Base-by-base conservation (phyloP, 2,329 filamentous ascomycete species). In the Spiromastix sp. region DNA sequence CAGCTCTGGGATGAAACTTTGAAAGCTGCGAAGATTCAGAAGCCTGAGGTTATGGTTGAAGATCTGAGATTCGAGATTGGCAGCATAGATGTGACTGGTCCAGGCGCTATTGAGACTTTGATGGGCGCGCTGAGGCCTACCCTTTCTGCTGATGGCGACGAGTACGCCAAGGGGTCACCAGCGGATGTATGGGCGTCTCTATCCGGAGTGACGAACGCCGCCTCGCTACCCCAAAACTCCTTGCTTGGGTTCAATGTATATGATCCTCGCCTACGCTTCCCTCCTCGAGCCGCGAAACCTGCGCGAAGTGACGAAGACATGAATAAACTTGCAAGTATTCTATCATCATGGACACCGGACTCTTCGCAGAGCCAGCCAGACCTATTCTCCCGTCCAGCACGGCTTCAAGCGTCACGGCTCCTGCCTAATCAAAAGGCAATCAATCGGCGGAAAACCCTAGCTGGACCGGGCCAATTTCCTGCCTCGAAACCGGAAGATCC, bases 181-280 rank as follows among this genome's bases (percentile, higher is more conserved):
- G 56, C 61, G 37, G 40, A 47, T 37, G 52, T 52, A 10, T 70
- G 65, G 66, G 41, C 39, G n/a, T 56, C 54, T 25, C 50, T 70
- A 12, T 38, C 59, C 11, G 59, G 60, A 7, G 63, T 86, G 7
- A 78, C 74, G 4, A 84, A 85, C 47, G 72, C 81, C 2, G 71
- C 79, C 1, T 68, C 77, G 2, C 63, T 94, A 2, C 85, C 87
- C 3, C 55, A 66, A 12, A 79, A 82, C 35, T 71, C 80, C 2
- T 55, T 91, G 3, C 63, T 96, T 3, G 68, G 73, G 0, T 91
- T 96, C 53, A 68, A 76, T 2, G 66, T 82, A 3, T 70, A 77
- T 35, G 91, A 98, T 52, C 86, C 89, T 19, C 79, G 89, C 6
- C 69, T 96, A 11, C 70, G 72, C 38, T 81, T 86, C 52, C 87